Base-by-base conservation (phyloP, 1,139 yeast species). In the Blastobotrys petasosporus region DNA sequence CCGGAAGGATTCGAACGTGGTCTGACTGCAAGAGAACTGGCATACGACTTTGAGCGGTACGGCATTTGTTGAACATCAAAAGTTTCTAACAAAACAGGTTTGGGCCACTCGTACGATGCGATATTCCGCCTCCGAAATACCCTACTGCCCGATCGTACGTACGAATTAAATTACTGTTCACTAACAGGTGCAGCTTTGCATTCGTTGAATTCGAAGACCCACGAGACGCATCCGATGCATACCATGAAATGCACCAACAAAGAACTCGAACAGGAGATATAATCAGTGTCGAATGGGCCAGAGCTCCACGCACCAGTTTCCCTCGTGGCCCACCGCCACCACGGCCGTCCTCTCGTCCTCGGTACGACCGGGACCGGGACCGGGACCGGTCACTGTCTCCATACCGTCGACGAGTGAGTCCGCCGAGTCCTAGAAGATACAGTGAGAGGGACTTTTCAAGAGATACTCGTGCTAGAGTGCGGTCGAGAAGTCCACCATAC, bases 21-120 rank as follows among this genome's bases (percentile, higher is more conserved):
- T 37, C 69, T 80, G 46, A 73, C 76, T 60, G 87, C 87, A 29
- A 77, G 77, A 42, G 83, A 78, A 51, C 70, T 82, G 54, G 87
- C 86, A 9, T 77, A 80, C 32, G 80, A 77, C 44, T 81, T 82
- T 60, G 87, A 82, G 66, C 72, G 74, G 84, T 80, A 74, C 63
- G 82, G 7, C 25, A n/a, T 10, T 25, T 20, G n/a, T 23, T 10
- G 2, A 7, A 12, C n/a, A 11, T 33, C 16, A 15, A 16, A 9
- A 20, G n/a, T 13, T 17, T 30, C 39, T 42, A 42, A 42, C 31
- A 8, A 12, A 12, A 2, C 39, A 79, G 85, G 62, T 79, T 63
- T 55, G 88, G 88, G 41, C 76, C 76, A 54, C 67, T 82, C 44
- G 78, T 79, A 46, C 74, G 85, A 63, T 77, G 82, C 51, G 85